Evolutionary conservation across 768 basidiomycete species (phyloP), one percentile per base, ranked within the genome.

Genomic region (Symmetrospora coprosmae): DNA sequence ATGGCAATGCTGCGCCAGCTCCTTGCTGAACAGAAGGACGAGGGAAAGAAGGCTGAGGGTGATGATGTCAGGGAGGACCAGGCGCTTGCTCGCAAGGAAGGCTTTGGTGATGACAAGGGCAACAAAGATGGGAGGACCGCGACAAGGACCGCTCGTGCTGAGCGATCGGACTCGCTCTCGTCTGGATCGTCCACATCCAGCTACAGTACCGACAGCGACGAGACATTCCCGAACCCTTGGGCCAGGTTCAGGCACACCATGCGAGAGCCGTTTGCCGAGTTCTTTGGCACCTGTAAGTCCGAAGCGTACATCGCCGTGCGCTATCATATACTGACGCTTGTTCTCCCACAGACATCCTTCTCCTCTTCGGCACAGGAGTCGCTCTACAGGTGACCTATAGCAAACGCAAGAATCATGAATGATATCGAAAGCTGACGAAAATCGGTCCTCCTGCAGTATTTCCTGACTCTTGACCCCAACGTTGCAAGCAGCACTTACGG

Each of bases 381-480:
- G 21, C 31, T 7, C 25, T 39, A n/a, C 38, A 39, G 38, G 38
- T 39, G n/a, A n/a, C n/a, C n/a, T n/a, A n/a, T n/a, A n/a, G n/a
- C n/a, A n/a, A n/a, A n/a, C n/a, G n/a, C n/a, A n/a, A n/a, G n/a
- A n/a, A n/a, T n/a, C n/a, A n/a, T n/a, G n/a, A n/a, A n/a, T n/a
- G n/a, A n/a, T n/a, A n/a, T n/a, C n/a, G n/a, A n/a, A n/a, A n/a
- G n/a, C n/a, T n/a, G n/a, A n/a, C n/a, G n/a, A n/a, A n/a, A n/a
- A 39, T 39, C 19, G 38, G 13, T 39, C 14, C 19, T 9, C 13
- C 43, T 52, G 25, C 60, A 61, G 41, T 39, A 28, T 30, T 63
- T 63, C 60, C 61, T 63, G 14, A 64, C 61, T n/a, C 19, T 37
- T 8, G 60, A 63, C 39, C 59, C 61, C 3, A 37, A 61, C 33